Percentiles rank a stretch among this genome's conserved stretches.
Conservation (phyloP, 495 filamentous ascomycete genomes). For the Viridothelium virens region DNA sequence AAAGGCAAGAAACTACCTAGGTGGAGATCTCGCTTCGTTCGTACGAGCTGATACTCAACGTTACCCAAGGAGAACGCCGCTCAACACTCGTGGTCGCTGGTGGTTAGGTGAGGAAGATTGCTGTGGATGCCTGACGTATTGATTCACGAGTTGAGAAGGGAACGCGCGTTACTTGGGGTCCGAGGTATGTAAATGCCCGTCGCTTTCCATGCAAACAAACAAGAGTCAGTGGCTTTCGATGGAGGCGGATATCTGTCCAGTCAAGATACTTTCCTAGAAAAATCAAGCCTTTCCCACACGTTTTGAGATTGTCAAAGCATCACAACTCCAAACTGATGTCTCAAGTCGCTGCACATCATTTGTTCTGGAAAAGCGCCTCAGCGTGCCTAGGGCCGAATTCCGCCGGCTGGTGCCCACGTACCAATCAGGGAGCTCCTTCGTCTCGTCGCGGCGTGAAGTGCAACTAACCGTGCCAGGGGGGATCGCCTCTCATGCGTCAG, state of each 20-base stretch:
- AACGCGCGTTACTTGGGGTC: conserved; percentile 7
- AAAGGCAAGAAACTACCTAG: background rate
- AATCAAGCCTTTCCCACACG: background rate
- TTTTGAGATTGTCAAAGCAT: background rate
- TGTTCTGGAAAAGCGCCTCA: conserved; percentile 12
- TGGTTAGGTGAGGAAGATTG: background rate
- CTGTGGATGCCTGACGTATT: conserved; percentile 10
- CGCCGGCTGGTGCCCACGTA: background rate
- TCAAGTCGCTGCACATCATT: conserved; percentile 11
- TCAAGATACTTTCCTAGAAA: background rate
- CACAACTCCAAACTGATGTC: conserved; percentile 9
- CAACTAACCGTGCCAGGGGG: conserved; percentile 9
- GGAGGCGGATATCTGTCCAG: background rate
- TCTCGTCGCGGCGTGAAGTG: conserved; percentile 10
- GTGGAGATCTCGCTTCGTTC: background rate
- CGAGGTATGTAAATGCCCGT: conserved; percentile 13
- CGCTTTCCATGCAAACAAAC: conserved; percentile 6
- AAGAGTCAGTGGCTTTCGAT: conserved; percentile 6
- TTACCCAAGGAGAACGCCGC: background rate
- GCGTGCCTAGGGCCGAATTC: conserved; percentile 9
- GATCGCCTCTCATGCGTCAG: conserved; percentile 11
- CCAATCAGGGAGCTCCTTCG: background rate
- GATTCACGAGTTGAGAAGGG: background rate
- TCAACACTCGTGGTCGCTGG: background rate
- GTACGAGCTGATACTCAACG: background rate